Evolutionary conservation across 495 filamentous ascomycete genomes (phyloP).

Genomic region (Stereocaulon alpinum): DNA sequence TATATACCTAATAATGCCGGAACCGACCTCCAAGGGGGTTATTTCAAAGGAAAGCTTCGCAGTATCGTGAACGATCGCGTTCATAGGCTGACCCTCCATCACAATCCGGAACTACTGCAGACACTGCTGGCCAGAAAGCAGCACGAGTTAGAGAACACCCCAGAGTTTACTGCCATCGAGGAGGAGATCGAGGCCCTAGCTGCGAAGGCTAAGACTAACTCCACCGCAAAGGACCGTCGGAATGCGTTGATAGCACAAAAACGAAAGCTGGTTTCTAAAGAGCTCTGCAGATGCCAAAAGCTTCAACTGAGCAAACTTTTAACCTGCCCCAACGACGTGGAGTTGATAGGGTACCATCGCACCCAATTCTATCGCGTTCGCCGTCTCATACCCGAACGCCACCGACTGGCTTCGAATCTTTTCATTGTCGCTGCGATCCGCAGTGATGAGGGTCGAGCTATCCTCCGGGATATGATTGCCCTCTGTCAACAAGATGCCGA

Average conservation of each 20-base stretch:
- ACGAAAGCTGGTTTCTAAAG: conserved; percentile 18
- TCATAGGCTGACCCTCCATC: conserved; percentile 17
- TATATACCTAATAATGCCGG: conserved; percentile 21
- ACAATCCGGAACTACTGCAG: conserved; percentile 23
- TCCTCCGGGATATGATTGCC: conserved; percentile 32
- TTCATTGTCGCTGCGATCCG: conserved; percentile 18
- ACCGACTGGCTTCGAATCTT: conserved; percentile 21
- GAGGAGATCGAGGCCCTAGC: conserved; percentile 18
- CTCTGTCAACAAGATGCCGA: conserved; percentile 23
- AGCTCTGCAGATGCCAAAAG: conserved; percentile 19
- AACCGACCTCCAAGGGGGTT: conserved; percentile 18
- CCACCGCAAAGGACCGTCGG: conserved; percentile 14
- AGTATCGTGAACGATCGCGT: conserved; percentile 21
- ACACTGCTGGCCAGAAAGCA: conserved; percentile 20
- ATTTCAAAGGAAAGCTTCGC: conserved; percentile 18
- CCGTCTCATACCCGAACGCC: conserved; percentile 17
- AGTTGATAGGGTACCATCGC: conserved; percentile 13
- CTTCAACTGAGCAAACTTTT: conserved; percentile 13
- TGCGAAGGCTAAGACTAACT: conserved; percentile 2
- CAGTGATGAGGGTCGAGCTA: conserved; percentile 17
- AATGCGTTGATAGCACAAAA: conserved; percentile 19
- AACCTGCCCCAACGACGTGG: conserved; percentile 5
- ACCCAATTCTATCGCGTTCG: conserved; percentile 18
- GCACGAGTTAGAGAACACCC: conserved; percentile 18
- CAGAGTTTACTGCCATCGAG: conserved; percentile 19